Conservation (phyloP, 2,329 filamentous ascomycete genomes). For the Drechslerella dactyloides region DNA sequence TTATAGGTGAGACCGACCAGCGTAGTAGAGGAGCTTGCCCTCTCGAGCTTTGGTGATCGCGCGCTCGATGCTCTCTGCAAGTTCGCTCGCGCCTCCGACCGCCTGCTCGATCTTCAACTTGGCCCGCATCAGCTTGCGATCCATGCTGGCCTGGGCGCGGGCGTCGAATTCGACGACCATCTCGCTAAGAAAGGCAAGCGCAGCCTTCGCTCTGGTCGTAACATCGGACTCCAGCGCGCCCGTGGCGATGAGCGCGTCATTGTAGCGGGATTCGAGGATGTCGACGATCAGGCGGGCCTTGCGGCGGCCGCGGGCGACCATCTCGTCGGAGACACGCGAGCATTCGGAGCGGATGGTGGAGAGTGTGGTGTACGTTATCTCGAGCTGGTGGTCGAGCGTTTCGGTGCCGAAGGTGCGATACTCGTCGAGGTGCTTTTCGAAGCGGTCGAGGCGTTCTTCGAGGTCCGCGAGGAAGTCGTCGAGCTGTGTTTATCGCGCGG, state of each 20-base stretch:
- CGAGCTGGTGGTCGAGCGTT: slow-evolving; percentile 81
- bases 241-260: slow-evolving; percentile 81
- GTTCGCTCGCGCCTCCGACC: slow-evolving; percentile 77
- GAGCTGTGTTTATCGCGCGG: slow-evolving; percentile 63
- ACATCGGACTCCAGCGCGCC: slow-evolving; percentile 45
- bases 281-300: slow-evolving; percentile 89
- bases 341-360: slow-evolving; percentile 87
- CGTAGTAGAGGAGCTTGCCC: slow-evolving; percentile 82
- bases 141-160: slow-evolving; percentile 80
- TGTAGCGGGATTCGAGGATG: slow-evolving; percentile 84
- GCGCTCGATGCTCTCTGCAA: slow-evolving; percentile 83
- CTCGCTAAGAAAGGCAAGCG: slow-evolving; percentile 82
- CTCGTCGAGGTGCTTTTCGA: slow-evolving; percentile 70
- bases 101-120: slow-evolving; percentile 79
- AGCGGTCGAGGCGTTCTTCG: slow-evolving; percentile 77
- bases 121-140: slow-evolving; percentile 76
- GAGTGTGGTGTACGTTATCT: slow-evolving; percentile 82
- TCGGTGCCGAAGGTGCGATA: slow-evolving; percentile 71
- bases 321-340: slow-evolving; percentile 85
- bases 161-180: slow-evolving; percentile 86
- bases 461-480: slow-evolving; percentile 85
- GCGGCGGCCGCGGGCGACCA: slow-evolving; percentile 83
- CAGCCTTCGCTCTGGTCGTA: slow-evolving; percentile 80
- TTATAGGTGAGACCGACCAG: slow-evolving; percentile 57
- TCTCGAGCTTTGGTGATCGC: slow-evolving; percentile 78